Evolutionary conservation across 257 asterid genomes (phyloP), one percentile per base, ranked within the genome.

Genomic region (Forsythia suspensa): DNA sequence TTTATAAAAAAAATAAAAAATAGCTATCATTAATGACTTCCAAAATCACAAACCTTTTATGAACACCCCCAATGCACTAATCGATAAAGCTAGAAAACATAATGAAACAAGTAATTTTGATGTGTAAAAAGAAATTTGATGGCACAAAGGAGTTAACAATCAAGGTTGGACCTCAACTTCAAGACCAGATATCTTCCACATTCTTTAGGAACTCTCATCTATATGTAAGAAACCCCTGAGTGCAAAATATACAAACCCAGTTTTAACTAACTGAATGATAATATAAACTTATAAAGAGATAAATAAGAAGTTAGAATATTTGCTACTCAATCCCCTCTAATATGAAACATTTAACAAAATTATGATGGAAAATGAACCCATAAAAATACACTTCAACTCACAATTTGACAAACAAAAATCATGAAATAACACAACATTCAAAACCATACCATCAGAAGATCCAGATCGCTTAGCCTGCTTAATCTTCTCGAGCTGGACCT

Each of bases 401-500:
- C 39, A 18, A 21, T 13, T n/a, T 73, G 51, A 55, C 40, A 66
- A 41, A 77, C 57, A 71, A 75, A n/a, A 29, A 42, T 55, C 8
- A 57, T 36, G 44, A 71, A 38, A 48, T 36, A 51, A 74, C 51
- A 57, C 48, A 74, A 51, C 57, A 75, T 29, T 8, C 18, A 24
- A 61, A 52, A 74, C 36, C 51, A 41, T 85, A 87, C 89, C 91
- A 77, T 87, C 91, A 46, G 88, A 85, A 37, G 91, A 85, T 8
- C 87, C 83, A 42, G 85, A 81, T 43, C 87, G 82, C 80, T 84
- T 86, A 20, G 91, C 72, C 71, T 76, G 86, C 83, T 86, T 88
- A 72, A 86, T 75, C 86, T 88, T 92, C 84, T 85, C 91, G 13
- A 90, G 79, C 87, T 86, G 90, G 70, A 89, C 82, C 82, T 85